Conservation (phyloP, 164 flowering plant species). For the Aristolochia fimbriata region DNA sequence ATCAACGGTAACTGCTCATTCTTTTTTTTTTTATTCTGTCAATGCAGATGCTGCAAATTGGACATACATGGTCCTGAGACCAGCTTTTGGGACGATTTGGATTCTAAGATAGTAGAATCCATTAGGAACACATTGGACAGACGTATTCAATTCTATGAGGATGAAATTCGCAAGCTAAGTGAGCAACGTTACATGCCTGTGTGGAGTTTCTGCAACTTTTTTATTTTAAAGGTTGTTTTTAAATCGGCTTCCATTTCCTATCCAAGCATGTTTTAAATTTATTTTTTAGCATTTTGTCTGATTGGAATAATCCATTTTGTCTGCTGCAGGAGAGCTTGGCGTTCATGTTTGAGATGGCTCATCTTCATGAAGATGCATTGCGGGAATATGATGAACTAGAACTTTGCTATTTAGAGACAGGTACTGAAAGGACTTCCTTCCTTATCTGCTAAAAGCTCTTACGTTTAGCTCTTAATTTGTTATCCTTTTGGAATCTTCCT, state of each 20-base stretch:
- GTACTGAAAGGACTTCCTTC: constrained; percentile 18
- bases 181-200: constrained; percentile 91
- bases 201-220: constrained; percentile 95
- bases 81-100: constrained; percentile 92
- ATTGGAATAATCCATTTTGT: background rate
- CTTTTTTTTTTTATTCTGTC: background rate
- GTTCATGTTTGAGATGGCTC: constrained; percentile 95
- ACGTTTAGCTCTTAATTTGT: background rate
- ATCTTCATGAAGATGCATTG: constrained; percentile 91
- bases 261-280: background rate
- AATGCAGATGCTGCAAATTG: constrained; percentile 77
- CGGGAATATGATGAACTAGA: constrained; percentile 97
- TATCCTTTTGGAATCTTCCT: background rate
- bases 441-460: background rate
- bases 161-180: constrained; percentile 93
- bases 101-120: constrained; percentile 72
- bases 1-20: background rate
- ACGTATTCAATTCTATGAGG: constrained; percentile 93
- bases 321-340: constrained; percentile 89
- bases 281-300: background rate
- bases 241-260: background rate
- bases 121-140: constrained; percentile 84
- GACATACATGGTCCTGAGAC: constrained; percentile 78
- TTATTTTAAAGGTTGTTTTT: constrained; percentile 73
- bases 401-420: constrained; percentile 91